Evolutionary conservation across 306 rosid genomes (phyloP), one percentile per base, ranked within the genome.

Genomic region (Begonia peltatifolia): DNA sequence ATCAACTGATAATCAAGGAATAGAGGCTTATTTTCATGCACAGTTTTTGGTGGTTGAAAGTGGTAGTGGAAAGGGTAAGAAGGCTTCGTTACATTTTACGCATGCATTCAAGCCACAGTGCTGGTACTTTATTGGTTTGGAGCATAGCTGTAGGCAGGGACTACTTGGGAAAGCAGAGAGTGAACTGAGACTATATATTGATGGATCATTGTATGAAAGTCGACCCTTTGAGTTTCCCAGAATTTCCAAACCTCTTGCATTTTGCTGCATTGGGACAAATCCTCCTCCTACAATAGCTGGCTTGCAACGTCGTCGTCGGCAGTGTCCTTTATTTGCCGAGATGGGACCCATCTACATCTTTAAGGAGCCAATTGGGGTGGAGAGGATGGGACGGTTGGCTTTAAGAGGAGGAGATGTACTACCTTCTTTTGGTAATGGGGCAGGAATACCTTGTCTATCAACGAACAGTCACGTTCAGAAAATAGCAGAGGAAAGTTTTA

Each of bases 271-370:
- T 65, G 99, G 95, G 61, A 90, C 99, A 65, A 90, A 90, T 68
- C 99, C 95, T 57, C 99, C 99, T 73, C 94, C 99, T 67, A 83
- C 99, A 50, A 90, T 90, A 76, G 99, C 99, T 71, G 95, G 99
- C 59, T 85, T 90, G 71, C 99, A 90, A 59, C 95, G 99, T 9
- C 99, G 93, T 53, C 95, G 92, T 43, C 95, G 95, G 56, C 99
- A 90, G 23, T 86, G 99, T 74, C 99, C 99, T 65, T 75, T 90
- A 70, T 90, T 90, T 83, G 94, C 99, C 47, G 99, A 90, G 69
- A 86, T 86, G 99, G 99, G 99, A 18, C 92, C 99, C 67, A 81
- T 90, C 58, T 90, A 86, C 68, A 81, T 90, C 62, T 90, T 90
- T 60, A 90, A 83, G 83, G 95, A 90, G 64, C 83, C 99, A 50